These are phyloP conservation scores for Protomyces lactucae-debilis DNA, from an alignment of 1,139 yeast species.

Conservation along the genomic window DNA sequence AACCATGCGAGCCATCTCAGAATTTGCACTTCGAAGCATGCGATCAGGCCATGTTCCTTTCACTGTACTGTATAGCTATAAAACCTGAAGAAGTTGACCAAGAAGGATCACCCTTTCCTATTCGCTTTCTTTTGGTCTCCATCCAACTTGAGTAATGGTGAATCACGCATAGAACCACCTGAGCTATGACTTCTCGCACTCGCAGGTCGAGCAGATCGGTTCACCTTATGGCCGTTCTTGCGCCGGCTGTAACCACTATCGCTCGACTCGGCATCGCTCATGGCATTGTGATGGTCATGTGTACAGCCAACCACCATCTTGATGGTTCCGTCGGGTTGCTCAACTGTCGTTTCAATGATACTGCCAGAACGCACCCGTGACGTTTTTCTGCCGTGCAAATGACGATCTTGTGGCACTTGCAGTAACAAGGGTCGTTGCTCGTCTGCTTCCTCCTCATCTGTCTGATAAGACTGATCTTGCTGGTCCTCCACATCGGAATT, in stretches of 20 bases:
- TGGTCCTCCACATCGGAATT: background rate
- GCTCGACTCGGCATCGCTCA: conserved; percentile 17
- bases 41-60: too few species aligned
- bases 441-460: background rate
- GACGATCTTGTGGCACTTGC: background rate
- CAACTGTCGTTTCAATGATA: conserved; percentile 19
- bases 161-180: background rate
- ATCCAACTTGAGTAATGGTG: background rate
- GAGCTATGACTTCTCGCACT: background rate
- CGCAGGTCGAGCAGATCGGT: background rate
- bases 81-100: too few species aligned
- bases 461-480: background rate
- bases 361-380: conserved; percentile 21
- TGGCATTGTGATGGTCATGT: conserved; percentile 8
- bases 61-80: too few species aligned
- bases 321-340: conserved; percentile 17
- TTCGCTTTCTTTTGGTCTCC: background rate
- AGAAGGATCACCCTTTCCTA: too few species aligned
- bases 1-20: too few species aligned
- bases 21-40: too few species aligned
- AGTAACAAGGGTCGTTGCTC: background rate
- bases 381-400: background rate
- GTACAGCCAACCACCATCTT: conserved; percentile 22
- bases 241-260: background rate
- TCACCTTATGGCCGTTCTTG: conserved; percentile 14